Conservation (phyloP, 2,329 filamentous ascomycete species). For the Dryadomyces sulphureus region DNA sequence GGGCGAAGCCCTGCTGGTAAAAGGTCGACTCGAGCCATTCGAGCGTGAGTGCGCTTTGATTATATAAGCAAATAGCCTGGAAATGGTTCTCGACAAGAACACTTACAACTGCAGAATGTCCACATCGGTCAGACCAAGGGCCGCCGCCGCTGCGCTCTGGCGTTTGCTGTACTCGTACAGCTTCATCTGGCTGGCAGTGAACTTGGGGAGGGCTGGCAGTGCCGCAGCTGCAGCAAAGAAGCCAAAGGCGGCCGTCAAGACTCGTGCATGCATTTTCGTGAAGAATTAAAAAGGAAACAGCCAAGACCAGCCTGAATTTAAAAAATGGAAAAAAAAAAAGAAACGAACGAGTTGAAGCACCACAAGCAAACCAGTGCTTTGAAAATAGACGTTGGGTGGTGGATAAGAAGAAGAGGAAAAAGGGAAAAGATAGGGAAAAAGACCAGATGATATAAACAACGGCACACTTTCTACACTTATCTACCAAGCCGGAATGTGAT, state of each 20-base stretch:
- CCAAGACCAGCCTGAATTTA: conserved; percentile 25
- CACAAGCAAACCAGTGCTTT: conserved; percentile 41
- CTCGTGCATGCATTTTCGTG: conserved; percentile 16
- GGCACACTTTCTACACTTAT: not conserved
- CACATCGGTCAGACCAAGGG: conserved; percentile 31
- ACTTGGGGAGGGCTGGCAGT: conserved; percentile 26
- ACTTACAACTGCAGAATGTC: conserved; percentile 46
- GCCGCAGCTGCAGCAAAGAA: conserved; percentile 31
- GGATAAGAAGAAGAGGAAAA: conserved; percentile 4
- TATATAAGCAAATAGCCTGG: not conserved
- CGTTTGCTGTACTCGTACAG: conserved; percentile 33
- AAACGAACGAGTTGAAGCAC: too few species aligned
- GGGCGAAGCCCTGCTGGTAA: conserved; percentile 55
- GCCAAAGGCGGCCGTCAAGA: conserved; percentile 24
- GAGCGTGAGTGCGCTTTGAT: conserved; percentile 55
- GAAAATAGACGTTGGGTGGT: conserved; percentile 14
- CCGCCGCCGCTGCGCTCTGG: conserved; percentile 32
- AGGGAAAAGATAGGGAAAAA: conserved; percentile 3
- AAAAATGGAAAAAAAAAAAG: conserved; percentile 17
- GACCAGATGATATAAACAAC: not conserved
- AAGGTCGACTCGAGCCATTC: conserved; percentile 63
- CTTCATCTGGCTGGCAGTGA: conserved; percentile 28
- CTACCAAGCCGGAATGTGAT: not conserved
- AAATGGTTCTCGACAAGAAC: too few species aligned
- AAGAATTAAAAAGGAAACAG: conserved; percentile 12